Conservation (phyloP, 176 grass and related monocot genomes). For the Pontederia crassipes region DNA sequence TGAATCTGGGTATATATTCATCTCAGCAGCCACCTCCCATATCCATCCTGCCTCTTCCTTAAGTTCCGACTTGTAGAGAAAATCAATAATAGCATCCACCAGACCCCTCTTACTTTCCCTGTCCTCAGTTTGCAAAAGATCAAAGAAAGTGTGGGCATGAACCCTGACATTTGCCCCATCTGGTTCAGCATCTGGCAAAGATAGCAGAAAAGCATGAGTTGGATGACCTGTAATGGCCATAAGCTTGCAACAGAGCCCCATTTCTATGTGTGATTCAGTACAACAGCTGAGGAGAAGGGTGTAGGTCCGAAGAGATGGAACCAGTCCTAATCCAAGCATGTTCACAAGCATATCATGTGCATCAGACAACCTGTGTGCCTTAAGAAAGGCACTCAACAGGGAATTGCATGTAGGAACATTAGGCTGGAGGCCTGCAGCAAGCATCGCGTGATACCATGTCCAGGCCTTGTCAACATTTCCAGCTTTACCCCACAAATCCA, state of each 20-base stretch:
- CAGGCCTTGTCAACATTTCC: slow-evolving; percentile 77
- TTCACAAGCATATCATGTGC: slow-evolving; percentile 60
- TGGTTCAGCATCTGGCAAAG: slow-evolving; percentile 75
- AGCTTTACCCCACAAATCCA: slow-evolving; percentile 94
- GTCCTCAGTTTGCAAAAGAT: slow-evolving; percentile 92
- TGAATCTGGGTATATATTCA: slow-evolving; percentile 83
- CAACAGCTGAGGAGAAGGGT: slow-evolving; percentile 84
- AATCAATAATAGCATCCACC: slow-evolving; percentile 85
- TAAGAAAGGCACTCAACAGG: slow-evolving; percentile 74
- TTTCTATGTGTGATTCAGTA: slow-evolving; percentile 37
- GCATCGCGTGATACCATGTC: slow-evolving; percentile 79
- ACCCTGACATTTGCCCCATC: slow-evolving; percentile 60
- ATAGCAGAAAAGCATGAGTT: slow-evolving; percentile 72
- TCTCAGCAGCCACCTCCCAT: slow-evolving; percentile 86
- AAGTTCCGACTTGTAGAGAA: slow-evolving; percentile 73
- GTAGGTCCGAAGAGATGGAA: slow-evolving; percentile 88
- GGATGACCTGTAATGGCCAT: slow-evolving; percentile 87
- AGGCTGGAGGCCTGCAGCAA: slow-evolving; percentile 68
- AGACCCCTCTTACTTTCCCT: slow-evolving; percentile 87
- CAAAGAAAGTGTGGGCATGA: slow-evolving; percentile 62
- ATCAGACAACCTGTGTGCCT: slow-evolving; percentile 53
- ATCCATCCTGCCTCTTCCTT: slow-evolving; percentile 95
- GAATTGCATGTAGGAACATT: slow-evolving; percentile 94
- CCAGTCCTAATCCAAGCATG: slow-evolving; percentile 58
- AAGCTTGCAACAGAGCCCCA: slow-evolving; percentile 63